Evolutionary conservation across 371 early-diverging fungal genomes (phyloP).

Genomic region (Conidiobolus incongruus): DNA sequence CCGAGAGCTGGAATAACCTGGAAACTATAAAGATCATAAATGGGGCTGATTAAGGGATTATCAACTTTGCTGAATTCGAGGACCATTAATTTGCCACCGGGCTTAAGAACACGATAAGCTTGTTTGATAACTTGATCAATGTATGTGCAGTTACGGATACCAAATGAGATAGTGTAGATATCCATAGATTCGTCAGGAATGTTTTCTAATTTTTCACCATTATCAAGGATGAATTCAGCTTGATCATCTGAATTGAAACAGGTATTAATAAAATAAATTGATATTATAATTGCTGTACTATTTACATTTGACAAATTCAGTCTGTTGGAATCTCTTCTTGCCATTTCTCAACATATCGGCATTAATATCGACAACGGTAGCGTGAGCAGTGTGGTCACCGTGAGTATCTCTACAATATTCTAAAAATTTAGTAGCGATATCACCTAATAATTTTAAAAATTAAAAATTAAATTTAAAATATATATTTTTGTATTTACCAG

Average conservation of each 20-base stretch:
- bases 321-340: conserved; percentile 36
- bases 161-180: conserved; percentile 89
- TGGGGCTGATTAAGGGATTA: conserved; percentile 55
- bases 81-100: conserved; percentile 86
- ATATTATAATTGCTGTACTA: neutral
- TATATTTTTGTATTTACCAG: too few species aligned
- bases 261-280: neutral
- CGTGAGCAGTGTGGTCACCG: conserved; percentile 35
- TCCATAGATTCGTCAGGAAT: conserved; percentile 64
- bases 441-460: conserved; percentile 34
- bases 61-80: conserved; percentile 84
- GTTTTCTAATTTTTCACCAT: conserved; percentile 64
- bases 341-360: conserved; percentile 87
- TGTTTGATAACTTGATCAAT: conserved; percentile 70
- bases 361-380: conserved; percentile 89
- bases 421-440: conserved; percentile 83
- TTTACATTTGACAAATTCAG: conserved; percentile 34
- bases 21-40: conserved; percentile 86
- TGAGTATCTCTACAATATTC: conserved; percentile 51
- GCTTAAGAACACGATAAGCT: conserved; percentile 83
- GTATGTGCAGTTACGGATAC: conserved; percentile 90
- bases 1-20: conserved; percentile 83
- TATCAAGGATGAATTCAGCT: conserved; percentile 52
- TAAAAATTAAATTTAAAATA: conserved; percentile 3
- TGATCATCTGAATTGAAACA: conserved; percentile 19